Percentiles rank a stretch among this genome's conserved stretches.
phyloP scores from a whole-genome alignment of 139 green algal species.

The Spirogloea muscicola region DNA sequence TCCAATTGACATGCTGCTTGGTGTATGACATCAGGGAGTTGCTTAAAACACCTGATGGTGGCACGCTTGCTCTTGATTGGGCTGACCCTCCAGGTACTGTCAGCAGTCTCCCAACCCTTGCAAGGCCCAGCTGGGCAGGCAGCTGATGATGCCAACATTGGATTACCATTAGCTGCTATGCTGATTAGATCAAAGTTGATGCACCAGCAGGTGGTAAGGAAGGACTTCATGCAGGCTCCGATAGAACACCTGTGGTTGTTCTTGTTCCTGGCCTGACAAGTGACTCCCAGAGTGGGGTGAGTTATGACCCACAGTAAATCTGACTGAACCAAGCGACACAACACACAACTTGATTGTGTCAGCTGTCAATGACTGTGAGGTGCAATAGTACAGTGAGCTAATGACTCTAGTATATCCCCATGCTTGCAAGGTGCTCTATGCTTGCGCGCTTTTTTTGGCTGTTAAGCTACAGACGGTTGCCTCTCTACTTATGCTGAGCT shows the following conservation, averaged over 20 bases:
- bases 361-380: no score
- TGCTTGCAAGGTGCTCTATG: background rate
- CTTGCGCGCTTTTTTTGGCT: background rate
- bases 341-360: no score
- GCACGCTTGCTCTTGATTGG: conserved; percentile 33
- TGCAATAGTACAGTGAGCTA: no score
- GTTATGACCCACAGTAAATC: no score
- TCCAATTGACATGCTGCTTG: no score
- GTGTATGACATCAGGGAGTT: conserved; percentile 30
- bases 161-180: background rate
- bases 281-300: conserved; percentile 10
- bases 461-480: no score
- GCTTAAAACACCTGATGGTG: conserved; percentile 17
- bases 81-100: background rate
- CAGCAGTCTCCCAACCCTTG: background rate
- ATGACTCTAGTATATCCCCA: no score
- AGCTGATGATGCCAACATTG: background rate
- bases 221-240: background rate
- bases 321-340: no score
- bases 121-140: background rate
- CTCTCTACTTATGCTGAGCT: no score
- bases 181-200: background rate
- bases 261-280: conserved; percentile 33
- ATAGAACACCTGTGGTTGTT: conserved; percentile 11
- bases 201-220: background rate